Evolutionary conservation across 2,329 filamentous ascomycete species (phyloP).

Genomic region (Talaromyces atroroseus): DNA sequence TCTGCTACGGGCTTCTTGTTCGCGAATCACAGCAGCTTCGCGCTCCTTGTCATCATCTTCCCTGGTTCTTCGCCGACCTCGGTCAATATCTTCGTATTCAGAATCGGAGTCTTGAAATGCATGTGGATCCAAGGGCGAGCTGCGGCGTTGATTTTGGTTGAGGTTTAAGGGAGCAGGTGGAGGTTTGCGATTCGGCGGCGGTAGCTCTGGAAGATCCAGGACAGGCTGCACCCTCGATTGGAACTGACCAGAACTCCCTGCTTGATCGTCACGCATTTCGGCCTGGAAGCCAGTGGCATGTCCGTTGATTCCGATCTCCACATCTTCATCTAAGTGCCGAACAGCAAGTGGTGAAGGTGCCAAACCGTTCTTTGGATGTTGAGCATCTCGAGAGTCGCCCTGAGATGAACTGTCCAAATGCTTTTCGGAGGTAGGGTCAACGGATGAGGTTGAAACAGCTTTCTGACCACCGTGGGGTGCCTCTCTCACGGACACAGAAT

Average conservation of each 20-base stretch:
- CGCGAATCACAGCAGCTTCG: constrained; percentile 61
- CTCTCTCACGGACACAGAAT: not conserved
- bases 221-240: not conserved
- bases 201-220: constrained; percentile 23
- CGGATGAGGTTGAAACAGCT: not conserved
- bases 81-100: constrained; percentile 74
- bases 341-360: not conserved
- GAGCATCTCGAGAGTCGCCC: not conserved
- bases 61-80: constrained; percentile 75
- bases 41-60: constrained; percentile 81
- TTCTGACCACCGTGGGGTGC: not conserved
- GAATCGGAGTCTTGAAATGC: constrained; percentile 65
- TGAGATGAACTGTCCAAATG: not conserved
- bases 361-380: not conserved
- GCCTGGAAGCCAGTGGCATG: not conserved
- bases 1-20: constrained; percentile 64
- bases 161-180: constrained; percentile 82
- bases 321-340: not conserved
- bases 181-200: constrained; percentile 66
- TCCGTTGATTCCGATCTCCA: not conserved
- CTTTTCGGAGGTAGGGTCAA: not conserved
- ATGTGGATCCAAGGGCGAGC: constrained; percentile 40
- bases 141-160: constrained; percentile 40
- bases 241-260: not conserved
- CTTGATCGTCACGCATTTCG: not conserved